Evolutionary conservation across 495 filamentous ascomycete species (phyloP).

Genomic region (Hypoxylon lenormandii): DNA sequence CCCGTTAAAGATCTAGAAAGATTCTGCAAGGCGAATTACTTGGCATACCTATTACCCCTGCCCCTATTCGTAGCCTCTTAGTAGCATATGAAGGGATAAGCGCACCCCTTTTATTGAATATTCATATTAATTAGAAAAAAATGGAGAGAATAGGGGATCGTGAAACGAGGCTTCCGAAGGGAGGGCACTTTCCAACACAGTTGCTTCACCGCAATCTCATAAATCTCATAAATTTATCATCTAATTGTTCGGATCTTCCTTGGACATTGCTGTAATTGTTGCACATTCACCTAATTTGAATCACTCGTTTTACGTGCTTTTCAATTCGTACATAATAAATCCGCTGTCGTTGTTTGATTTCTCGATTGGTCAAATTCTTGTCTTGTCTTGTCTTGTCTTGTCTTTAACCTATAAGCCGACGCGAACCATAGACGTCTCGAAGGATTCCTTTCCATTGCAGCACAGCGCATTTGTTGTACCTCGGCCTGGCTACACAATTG

Average conservation of each 20-base stretch:
- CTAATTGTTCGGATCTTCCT: conserved; percentile 6
- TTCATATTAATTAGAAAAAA: background rate
- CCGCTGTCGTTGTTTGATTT: conserved; percentile 14
- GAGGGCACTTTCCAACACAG: background rate
- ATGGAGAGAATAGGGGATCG: conserved; percentile 1
- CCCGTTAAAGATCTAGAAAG: too few relatives aligned
- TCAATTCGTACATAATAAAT: conserved; percentile 23
- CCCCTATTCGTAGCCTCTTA: too few relatives aligned
- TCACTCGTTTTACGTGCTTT: conserved; percentile 9
- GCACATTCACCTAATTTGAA: conserved; percentile 8
- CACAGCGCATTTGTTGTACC: background rate
- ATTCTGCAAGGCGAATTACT: too few relatives aligned
- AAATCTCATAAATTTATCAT: background rate
- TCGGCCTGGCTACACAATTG: background rate
- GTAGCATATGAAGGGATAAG: too few relatives aligned
- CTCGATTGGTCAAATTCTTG: conserved; percentile 33
- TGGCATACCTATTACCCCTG: too few relatives aligned
- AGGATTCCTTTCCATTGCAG: conserved; percentile 19
- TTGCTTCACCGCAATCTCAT: conserved; percentile 15
- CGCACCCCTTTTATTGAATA: too few relatives aligned
- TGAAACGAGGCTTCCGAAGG: too few relatives aligned
- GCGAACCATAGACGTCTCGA: conserved; percentile 1
- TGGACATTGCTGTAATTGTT: conserved; percentile 13
- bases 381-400: conserved; percentile 11
- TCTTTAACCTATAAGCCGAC: conserved; percentile 21